Conservation (phyloP, 2,329 filamentous ascomycete species). For the Ilyonectria robusta region DNA sequence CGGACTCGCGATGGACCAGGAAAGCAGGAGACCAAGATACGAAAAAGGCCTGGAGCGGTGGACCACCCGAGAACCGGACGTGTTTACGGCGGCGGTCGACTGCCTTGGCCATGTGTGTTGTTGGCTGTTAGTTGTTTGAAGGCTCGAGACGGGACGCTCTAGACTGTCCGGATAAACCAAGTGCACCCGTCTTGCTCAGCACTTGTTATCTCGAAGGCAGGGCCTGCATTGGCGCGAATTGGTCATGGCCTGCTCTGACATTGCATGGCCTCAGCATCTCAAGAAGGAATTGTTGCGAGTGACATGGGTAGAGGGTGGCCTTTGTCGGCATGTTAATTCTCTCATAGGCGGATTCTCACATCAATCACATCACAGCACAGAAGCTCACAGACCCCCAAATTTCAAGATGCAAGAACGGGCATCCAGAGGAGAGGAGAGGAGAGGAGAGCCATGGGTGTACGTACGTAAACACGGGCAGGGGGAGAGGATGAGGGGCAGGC, state of each 20-base stretch:
- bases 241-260: neutral
- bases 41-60: neutral
- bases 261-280: constrained; percentile 1
- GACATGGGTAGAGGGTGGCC: neutral
- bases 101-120: neutral
- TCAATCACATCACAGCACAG: constrained; percentile 2
- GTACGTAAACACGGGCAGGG: constrained; percentile 10
- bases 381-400: constrained; percentile 17
- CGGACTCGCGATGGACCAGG: neutral
- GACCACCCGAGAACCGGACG: neutral
- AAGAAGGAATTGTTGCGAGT: neutral
- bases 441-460: neutral
- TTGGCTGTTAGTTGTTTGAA: neutral
- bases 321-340: neutral
- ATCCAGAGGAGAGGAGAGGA: neutral
- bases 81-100: neutral
- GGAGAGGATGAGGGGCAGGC: neutral
- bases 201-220: constrained; percentile 14
- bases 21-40: constrained; percentile 3
- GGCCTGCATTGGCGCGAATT: constrained; percentile 16
- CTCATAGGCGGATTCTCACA: constrained; percentile 2
- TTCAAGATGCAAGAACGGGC: neutral
- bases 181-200: no score
- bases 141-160: constrained; percentile 7
- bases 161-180: no score